Evolutionary conservation across 225 moss, liverwort and hornwort species (phyloP).

Genomic region (Physcomitrium patens): DNA sequence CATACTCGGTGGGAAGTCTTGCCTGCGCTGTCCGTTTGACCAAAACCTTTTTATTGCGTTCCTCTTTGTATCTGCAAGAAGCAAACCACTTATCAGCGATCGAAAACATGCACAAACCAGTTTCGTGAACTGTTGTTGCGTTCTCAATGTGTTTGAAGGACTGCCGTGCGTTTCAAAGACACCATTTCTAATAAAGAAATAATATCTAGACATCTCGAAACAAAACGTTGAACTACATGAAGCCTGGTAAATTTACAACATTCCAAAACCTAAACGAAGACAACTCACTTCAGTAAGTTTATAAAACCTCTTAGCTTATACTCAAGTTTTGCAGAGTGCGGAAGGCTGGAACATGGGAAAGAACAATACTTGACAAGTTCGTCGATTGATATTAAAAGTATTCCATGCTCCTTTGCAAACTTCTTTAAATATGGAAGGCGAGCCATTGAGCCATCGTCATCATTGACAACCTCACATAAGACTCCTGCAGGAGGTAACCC

Average conservation of each 20-base stretch:
- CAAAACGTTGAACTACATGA: slow-evolving; percentile 8
- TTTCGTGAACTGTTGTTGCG: slow-evolving; percentile 1
- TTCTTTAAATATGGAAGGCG: slow-evolving; percentile 69
- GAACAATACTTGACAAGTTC: slow-evolving; percentile 80
- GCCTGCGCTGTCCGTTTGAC: slow-evolving; percentile 81
- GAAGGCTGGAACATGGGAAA: slow-evolving; percentile 13
- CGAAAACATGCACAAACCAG: not conserved
- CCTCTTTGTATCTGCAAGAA: slow-evolving; percentile 44
- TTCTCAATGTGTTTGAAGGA: not conserved
- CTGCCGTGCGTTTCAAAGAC: not conserved
- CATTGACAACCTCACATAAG: slow-evolving; percentile 85
- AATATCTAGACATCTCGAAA: not conserved
- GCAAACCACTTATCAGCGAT: slow-evolving; percentile 24
- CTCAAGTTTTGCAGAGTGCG: slow-evolving; percentile 21
- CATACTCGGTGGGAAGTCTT: slow-evolving; percentile 82
- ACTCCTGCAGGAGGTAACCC: slow-evolving; percentile 85
- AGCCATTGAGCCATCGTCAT: slow-evolving; percentile 83
- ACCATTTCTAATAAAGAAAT: not conserved
- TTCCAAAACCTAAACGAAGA: not conserved
- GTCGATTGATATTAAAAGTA: slow-evolving; percentile 81
- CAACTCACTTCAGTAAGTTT: not conserved
- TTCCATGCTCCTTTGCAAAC: slow-evolving; percentile 70
- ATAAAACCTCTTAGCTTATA: not conserved
- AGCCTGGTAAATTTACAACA: not conserved
- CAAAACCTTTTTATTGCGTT: slow-evolving; percentile 31